Conservation (phyloP, 208 protist species). For the Crithidia expoeki region DNA sequence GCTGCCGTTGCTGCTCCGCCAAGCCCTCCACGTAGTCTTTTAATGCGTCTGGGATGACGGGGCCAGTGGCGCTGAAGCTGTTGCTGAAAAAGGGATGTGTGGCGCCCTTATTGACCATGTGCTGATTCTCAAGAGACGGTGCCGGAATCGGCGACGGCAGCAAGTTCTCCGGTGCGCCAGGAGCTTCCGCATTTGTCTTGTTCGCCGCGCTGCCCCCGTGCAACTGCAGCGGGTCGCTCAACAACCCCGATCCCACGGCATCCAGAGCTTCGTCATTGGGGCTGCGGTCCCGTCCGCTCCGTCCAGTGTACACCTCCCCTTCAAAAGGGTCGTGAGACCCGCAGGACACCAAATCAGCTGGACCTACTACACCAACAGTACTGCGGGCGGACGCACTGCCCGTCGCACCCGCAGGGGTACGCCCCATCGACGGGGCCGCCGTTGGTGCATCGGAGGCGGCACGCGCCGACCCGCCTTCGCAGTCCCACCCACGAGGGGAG, state of each 20-base stretch:
- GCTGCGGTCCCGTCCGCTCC: neutral
- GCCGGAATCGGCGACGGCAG: slow-evolving; percentile 3
- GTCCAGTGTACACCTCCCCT: neutral
- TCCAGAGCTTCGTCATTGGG: neutral
- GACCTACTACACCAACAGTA: neutral
- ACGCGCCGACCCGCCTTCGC: neutral
- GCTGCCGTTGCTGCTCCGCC: slow-evolving; percentile 32
- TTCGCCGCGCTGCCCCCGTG: neutral
- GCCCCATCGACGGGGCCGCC: neutral
- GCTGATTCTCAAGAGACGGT: neutral
- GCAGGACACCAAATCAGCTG: neutral
- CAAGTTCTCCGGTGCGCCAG: neutral
- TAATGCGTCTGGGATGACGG: slow-evolving; percentile 26
- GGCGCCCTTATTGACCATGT: neutral
- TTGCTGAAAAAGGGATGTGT: slow-evolving; percentile 10
- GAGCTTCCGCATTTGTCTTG: neutral
- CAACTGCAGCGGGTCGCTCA: slow-evolving; percentile 8
- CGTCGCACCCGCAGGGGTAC: neutral
- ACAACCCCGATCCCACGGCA: neutral
- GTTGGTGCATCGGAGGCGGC: neutral
- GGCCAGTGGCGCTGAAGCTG: slow-evolving; percentile 27
- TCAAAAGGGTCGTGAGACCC: slow-evolving; percentile 16
- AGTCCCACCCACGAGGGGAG: neutral
- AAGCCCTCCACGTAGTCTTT: slow-evolving; percentile 26
- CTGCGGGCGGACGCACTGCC: neutral